Conservation (phyloP, 2,329 filamentous ascomycete genomes). For the Pleurostoma richardsiae region DNA sequence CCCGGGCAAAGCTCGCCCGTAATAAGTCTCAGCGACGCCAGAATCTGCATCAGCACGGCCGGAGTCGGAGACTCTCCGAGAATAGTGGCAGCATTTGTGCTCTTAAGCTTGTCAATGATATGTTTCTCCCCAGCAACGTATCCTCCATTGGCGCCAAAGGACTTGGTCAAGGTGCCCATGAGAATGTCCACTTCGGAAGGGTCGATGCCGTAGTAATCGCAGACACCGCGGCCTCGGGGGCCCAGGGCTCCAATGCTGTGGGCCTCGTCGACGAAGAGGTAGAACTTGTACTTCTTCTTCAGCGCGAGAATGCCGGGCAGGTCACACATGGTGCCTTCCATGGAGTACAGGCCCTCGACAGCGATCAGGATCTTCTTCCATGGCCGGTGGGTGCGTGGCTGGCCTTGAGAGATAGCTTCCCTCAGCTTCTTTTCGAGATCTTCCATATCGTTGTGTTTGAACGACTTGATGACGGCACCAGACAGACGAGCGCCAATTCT, state of each 20-base stretch:
- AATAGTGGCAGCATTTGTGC: constrained; percentile 78
- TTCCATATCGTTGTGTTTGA: constrained; percentile 95
- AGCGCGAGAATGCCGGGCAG: constrained; percentile 82
- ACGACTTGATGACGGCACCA: constrained; percentile 89
- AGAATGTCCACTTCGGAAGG: constrained; percentile 85
- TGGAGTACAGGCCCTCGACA: constrained; percentile 95
- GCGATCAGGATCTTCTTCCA: constrained; percentile 99
- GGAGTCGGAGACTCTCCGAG: constrained; percentile 86
- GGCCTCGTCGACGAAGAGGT: constrained; percentile 92
- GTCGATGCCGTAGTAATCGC: constrained; percentile 94
- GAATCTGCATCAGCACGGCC: constrained; percentile 85
- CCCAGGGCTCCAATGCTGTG: constrained; percentile 94
- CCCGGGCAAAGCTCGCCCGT: constrained; percentile 81
- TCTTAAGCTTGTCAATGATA: constrained; percentile 87
- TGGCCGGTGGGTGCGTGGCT: constrained; percentile 94
- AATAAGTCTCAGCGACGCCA: constrained; percentile 82
- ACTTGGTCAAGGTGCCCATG: constrained; percentile 98
- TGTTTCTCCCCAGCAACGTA: constrained; percentile 87
- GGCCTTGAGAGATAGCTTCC: constrained; percentile 91
- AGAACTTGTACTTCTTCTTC: constrained; percentile 96
- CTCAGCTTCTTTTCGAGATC: constrained; percentile 82
- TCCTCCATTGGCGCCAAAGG: constrained; percentile 95
- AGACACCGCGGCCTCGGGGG: constrained; percentile 83
- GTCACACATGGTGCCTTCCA: constrained; percentile 99
- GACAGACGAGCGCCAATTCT: constrained; percentile 91